Conservation (phyloP, 2,329 filamentous ascomycete species). For the Xylaria multiplex region DNA sequence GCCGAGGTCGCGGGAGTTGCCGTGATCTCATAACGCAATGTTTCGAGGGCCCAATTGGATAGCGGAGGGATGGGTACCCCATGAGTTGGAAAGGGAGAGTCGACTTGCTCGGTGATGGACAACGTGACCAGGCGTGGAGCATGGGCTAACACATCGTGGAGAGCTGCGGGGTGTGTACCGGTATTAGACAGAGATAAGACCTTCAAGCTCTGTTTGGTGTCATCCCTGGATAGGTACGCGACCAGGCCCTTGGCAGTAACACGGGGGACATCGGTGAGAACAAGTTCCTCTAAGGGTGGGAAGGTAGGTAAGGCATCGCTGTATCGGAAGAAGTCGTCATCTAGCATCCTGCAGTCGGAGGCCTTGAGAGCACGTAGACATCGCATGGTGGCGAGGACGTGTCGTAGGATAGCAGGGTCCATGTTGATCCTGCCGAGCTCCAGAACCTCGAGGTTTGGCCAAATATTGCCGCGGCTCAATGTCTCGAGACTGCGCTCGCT, state of each 20-base stretch:
- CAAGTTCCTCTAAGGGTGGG: slow-evolving; percentile 77
- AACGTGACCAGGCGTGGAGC: slow-evolving; percentile 68
- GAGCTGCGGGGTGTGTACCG: slow-evolving; percentile 70
- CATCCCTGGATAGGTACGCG: slow-evolving; percentile 71
- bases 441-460: slow-evolving; percentile 77
- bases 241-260: slow-evolving; percentile 78
- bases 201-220: slow-evolving; percentile 68
- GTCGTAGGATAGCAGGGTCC: slow-evolving; percentile 75
- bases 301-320: slow-evolving; percentile 75
- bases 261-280: slow-evolving; percentile 75
- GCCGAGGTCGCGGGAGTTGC: slow-evolving; percentile 66
- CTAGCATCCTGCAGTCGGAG: slow-evolving; percentile 73
- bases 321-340: slow-evolving; percentile 78
- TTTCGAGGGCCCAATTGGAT: slow-evolving; percentile 73
- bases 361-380: slow-evolving; percentile 79
- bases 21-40: slow-evolving; percentile 85
- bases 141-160: slow-evolving; percentile 69
- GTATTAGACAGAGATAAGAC: slow-evolving; percentile 78
- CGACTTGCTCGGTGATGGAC: slow-evolving; percentile 62
- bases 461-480: slow-evolving; percentile 71
- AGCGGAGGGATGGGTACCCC: slow-evolving; percentile 68
- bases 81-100: slow-evolving; percentile 60
- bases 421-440: slow-evolving; percentile 75
- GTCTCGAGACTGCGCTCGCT: slow-evolving; percentile 80
- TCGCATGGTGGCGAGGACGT: slow-evolving; percentile 74